Base-by-base conservation (phyloP, 2,329 filamentous ascomycete genomes). In the Diaporthe citrichinensis region DNA sequence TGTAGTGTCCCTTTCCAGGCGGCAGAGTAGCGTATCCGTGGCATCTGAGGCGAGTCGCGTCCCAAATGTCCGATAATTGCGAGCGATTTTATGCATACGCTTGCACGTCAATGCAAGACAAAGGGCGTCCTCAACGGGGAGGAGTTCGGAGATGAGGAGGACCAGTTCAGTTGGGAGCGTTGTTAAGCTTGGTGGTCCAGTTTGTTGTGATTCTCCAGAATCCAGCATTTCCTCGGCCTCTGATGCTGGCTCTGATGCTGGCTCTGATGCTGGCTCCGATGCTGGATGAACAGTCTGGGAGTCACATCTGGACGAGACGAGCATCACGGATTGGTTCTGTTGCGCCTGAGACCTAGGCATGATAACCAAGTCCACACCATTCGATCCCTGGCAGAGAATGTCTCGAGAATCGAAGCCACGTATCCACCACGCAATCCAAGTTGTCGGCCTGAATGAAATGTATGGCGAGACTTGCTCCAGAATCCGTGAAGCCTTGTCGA, bases 61-160 rank as follows among this genome's bases (percentile, higher is more conserved):
- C 34, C 75, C 65, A 74, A 46, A 69, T 61, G 49, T 17, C 23
- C 23, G 55, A 49, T 59, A 28, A 39, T 25, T 41, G 41, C 39
- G 23, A 76, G 41, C 53, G 15, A 76, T 69, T 51, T 53, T 53
- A 67, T 67, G 68, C 67, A 76, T 72, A 31, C 57, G 67, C n/a
- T 73, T 75, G 67, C 72, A 76, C 39, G 75, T 76, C 67, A 76
- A 73, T 67, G 72, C 75, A 57, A 76, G 73, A 55, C 72, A 76
- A 75, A 71, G 46, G n/a, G 67, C 46, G 58, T 76, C 72, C 71
- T 58, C 75, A 39, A 31, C 14, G 44, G 57, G 67, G 36, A 76
- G 67, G 46, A 72, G 59, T 69, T 75, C 73, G 58, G 68, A 72
- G 58, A 76, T 57, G 67, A 76, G 65, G 58, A 76, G 75, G 49